phyloP scores from a whole-genome alignment of 257 asterid genomes.

The Nicotiana tabacum region DNA sequence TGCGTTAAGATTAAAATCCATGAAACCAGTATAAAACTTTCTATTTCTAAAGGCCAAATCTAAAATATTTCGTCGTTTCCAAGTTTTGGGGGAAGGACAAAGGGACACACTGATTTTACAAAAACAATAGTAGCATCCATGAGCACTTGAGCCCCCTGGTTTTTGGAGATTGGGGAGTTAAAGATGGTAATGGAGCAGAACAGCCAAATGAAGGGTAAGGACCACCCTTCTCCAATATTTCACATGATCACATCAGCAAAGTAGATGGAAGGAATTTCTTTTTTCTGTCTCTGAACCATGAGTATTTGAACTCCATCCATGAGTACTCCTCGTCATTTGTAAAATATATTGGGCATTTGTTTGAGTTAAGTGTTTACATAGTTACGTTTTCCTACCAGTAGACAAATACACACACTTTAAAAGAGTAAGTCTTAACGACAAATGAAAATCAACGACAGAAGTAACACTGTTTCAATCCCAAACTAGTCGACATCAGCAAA shows the following conservation, averaged over 20 bases:
- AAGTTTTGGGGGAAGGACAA: background rate
- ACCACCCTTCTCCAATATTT: background rate
- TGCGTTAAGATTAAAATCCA: conserved; percentile 28
- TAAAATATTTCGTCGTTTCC: background rate
- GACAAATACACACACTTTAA: background rate
- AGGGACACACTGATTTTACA: background rate
- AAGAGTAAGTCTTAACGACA: background rate
- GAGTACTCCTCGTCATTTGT: background rate
- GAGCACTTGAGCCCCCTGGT: background rate
- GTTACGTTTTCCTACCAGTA: background rate
- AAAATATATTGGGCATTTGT: background rate
- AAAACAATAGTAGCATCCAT: background rate
- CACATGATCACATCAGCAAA: background rate
- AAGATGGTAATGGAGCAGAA: background rate
- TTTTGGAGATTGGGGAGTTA: background rate
- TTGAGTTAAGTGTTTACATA: background rate
- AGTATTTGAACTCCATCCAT: background rate
- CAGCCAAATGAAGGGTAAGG: background rate
- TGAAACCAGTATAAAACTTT: conserved; percentile 3
- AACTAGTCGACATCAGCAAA: background rate
- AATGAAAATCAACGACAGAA: background rate
- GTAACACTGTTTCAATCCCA: background rate
- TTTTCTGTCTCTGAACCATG: background rate
- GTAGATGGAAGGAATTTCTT: background rate
- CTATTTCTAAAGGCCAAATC: background rate